Percentiles rank a stretch among this genome's conserved stretches.
These are phyloP conservation scores for Stemphylium beticola DNA, from an alignment of 2,329 filamentous ascomycete species.

Conservation along the genomic window DNA sequence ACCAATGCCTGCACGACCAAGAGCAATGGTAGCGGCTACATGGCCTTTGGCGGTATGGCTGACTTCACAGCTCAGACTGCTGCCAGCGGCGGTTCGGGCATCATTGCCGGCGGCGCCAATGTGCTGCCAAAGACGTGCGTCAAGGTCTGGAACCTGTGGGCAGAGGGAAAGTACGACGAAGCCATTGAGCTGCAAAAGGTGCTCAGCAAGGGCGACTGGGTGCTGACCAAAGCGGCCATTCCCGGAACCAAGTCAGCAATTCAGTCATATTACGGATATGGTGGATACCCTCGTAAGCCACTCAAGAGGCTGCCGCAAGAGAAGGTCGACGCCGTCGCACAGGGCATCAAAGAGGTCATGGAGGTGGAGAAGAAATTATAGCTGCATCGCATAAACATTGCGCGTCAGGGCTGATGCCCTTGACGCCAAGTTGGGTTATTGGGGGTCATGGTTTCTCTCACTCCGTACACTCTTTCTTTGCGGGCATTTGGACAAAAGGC, in stretches of 20 bases:
- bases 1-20: constrained; percentile 73
- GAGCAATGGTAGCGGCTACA: constrained; percentile 62
- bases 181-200: constrained; percentile 76
- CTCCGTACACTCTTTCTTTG: constrained; percentile 4
- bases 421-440: constrained; percentile 1
- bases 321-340: constrained; percentile 53
- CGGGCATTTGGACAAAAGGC: constrained; percentile 8
- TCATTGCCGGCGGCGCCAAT: constrained; percentile 86
- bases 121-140: constrained; percentile 83
- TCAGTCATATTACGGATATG: constrained; percentile 81
- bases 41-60: constrained; percentile 86
- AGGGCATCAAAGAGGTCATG: constrained; percentile 64
- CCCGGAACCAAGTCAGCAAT: constrained; percentile 86
- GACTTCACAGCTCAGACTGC: constrained; percentile 87
- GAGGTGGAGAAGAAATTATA: constrained; percentile 62
- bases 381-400: constrained; percentile 1
- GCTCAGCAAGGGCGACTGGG: constrained; percentile 82
- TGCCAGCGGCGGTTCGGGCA: constrained; percentile 77
- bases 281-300: constrained; percentile 75
- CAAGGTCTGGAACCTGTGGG: constrained; percentile 77
- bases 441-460: not conserved
- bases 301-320: constrained; percentile 70
- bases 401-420: not conserved
- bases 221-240: constrained; percentile 80
- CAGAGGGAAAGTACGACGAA: constrained; percentile 74